Evolutionary conservation across 176 grass and related monocot species (phyloP), one percentile per base, ranked within the genome.

Genomic region (Dactylis glomerata): DNA sequence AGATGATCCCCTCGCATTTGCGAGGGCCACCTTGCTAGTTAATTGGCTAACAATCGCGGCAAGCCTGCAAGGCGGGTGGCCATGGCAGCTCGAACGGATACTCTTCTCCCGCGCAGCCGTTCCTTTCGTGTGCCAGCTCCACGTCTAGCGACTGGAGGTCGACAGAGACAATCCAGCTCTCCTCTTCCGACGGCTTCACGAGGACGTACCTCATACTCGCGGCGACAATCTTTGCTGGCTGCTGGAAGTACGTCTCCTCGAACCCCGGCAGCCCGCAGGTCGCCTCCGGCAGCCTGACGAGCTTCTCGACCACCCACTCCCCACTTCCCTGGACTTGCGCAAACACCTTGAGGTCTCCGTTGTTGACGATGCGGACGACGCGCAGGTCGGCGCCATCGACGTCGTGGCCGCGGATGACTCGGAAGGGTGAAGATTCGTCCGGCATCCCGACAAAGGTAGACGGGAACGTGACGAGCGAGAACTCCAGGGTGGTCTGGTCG

Each of bases 141-240:
- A 52, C 54, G 32, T 23, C 3, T 13, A 33, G 27, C 1, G 52
- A 73, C 0, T 72, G 17, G 31, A 88, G 51, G 13, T 79, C 74
- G 7, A 88, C 23, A 41, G 64, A 78, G 86, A 88, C 82, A 3
- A 88, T 42, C 49, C 80, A 78, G 6, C 5, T 77, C 47, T 69
- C 36, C 37, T 82, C 58, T 40, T 83, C 50, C 17, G 12, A 4
- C 8, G 80, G 86, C n/a, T 31, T 40, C 17, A 88, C 16, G 3
- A 88, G 31, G 37, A 83, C 2, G 64, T 51, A 71, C 4, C 8
- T 36, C 6, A 42, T 14, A 8, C 30, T 13, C 1, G 51, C 80
- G 0, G 79, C 28, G 0, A 82, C 59, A 7, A 87, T 82, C 47
- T 34, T 36, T 4, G 79, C 47, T 0, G 30, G 22, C 5, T 22